These are phyloP conservation scores for Rhodotorula sphaerocarpa DNA, from an alignment of 768 basidiomycete species.

Conservation along the genomic window DNA sequence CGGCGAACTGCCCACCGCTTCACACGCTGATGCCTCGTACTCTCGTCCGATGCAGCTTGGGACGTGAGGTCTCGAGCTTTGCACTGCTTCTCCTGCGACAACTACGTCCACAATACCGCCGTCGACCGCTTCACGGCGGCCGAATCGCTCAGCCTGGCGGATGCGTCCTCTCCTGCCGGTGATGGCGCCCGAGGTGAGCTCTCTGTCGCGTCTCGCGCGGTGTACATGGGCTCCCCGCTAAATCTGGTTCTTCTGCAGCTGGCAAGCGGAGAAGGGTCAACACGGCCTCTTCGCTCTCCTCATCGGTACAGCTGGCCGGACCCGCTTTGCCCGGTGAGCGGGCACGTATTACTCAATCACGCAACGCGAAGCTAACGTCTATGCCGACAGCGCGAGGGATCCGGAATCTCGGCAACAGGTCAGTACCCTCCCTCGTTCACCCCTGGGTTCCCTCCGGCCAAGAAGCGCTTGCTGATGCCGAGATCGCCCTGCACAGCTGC, in stretches of 20 bases:
- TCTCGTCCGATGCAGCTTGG: constrained; percentile 6
- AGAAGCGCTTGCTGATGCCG: constrained; percentile 39
- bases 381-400: constrained; percentile 20
- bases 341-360: no score
- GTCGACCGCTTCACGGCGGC: constrained; percentile 3
- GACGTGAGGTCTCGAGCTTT: constrained; percentile 1
- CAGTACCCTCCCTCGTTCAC: constrained; percentile 54
- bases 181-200: neutral
- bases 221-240: neutral
- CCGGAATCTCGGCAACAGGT: constrained; percentile 33
- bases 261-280: constrained; percentile 16
- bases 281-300: neutral
- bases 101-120: constrained; percentile 3
- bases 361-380: no score
- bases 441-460: no score
- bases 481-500: constrained; percentile 56
- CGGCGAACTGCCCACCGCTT: no score
- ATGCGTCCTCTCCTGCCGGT: neutral
- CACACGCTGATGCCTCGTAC: neutral
- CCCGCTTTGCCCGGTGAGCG: constrained; percentile 9
- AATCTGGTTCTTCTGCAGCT: neutral
- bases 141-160: neutral
- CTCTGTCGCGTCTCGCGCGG: neutral
- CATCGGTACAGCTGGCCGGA: no score
- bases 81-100: constrained; percentile 8